Percentiles rank a stretch among this genome's conserved stretches.
Conservation (phyloP, 1,284 basidiomycete genomes). For the Pyrrhoderma lamaoense region DNA sequence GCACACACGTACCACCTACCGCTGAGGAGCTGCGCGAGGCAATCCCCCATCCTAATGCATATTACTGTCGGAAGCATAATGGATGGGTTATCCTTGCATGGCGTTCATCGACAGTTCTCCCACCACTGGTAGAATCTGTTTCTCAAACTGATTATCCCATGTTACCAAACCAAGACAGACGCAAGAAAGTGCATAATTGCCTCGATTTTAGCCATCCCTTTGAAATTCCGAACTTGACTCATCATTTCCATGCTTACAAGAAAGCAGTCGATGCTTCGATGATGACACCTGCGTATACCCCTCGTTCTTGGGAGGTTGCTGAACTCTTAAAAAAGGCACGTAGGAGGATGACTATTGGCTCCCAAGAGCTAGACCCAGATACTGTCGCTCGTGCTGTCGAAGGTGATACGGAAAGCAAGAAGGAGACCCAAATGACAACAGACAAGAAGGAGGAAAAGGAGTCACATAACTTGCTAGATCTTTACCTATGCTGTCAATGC, state of each 20-base stretch:
- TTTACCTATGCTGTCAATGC: constrained; percentile 79
- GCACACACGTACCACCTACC: constrained; percentile 33
- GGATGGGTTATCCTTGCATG: constrained; percentile 70
- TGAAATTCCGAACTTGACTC: constrained; percentile 52
- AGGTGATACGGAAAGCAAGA: constrained; percentile 31
- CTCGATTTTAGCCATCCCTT: constrained; percentile 39
- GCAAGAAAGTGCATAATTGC: constrained; percentile 45
- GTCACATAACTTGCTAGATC: constrained; percentile 59
- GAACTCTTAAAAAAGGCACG: constrained; percentile 42
- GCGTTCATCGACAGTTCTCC: constrained; percentile 52
- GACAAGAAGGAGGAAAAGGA: constrained; percentile 27
- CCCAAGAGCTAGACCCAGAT: constrained; percentile 14
- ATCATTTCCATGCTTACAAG: constrained; percentile 71
- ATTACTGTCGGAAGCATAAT: constrained; percentile 72
- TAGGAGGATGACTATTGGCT: constrained; percentile 35
- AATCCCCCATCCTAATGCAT: constrained; percentile 71
- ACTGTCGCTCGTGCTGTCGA: constrained; percentile 24
- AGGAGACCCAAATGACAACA: constrained; percentile 30
- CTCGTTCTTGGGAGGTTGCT: constrained; percentile 49
- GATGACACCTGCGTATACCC: constrained; percentile 54
- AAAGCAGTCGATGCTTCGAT: constrained; percentile 57
- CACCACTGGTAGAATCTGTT: constrained; percentile 53
- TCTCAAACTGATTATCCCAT: constrained; percentile 32
- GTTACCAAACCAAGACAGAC: constrained; percentile 46
- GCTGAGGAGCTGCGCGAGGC: constrained; percentile 56